A percentile compares a stretch with the other conserved stretches of the same genome.
Evolutionary conservation across 192 early-diverging fungal genomes (phyloP).

Genomic region (Gonapodya prolifera): DNA sequence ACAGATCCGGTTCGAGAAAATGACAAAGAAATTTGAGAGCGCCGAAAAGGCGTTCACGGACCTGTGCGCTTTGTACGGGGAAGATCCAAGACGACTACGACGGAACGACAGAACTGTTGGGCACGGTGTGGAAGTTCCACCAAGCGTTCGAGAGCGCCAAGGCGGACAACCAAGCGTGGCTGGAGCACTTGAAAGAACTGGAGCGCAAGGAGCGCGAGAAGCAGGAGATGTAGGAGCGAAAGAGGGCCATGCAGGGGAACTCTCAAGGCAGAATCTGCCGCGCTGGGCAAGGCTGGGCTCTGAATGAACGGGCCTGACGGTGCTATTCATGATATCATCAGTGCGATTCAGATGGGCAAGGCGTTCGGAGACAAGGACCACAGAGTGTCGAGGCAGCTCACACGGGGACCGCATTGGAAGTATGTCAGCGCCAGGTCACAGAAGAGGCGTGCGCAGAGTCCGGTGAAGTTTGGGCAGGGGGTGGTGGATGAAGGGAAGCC

Average conservation of each 20-base stretch:
- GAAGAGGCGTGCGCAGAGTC: too few species aligned
- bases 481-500: too few species aligned
- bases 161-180: background rate
- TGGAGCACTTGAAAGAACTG: background rate
- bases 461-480: too few species aligned
- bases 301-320: background rate
- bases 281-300: background rate
- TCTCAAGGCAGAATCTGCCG: background rate
- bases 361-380: too few species aligned
- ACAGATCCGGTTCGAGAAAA: background rate
- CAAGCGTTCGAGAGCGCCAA: slow-evolving; percentile 6
- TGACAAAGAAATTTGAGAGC: background rate
- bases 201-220: background rate
- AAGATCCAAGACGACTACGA: slow-evolving; percentile 8
- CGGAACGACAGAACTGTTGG: slow-evolving; percentile 10
- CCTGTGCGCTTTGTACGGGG: background rate
- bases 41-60: background rate
- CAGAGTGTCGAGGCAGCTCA: too few species aligned
- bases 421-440: too few species aligned
- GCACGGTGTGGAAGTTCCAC: background rate
- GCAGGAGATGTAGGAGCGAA: background rate
- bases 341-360: background rate
- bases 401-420: too few species aligned
- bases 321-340: background rate
- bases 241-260: background rate